These are phyloP conservation scores for Xerocomellus chrysenteron DNA, from an alignment of 768 basidiomycete species.

Conservation along the genomic window DNA sequence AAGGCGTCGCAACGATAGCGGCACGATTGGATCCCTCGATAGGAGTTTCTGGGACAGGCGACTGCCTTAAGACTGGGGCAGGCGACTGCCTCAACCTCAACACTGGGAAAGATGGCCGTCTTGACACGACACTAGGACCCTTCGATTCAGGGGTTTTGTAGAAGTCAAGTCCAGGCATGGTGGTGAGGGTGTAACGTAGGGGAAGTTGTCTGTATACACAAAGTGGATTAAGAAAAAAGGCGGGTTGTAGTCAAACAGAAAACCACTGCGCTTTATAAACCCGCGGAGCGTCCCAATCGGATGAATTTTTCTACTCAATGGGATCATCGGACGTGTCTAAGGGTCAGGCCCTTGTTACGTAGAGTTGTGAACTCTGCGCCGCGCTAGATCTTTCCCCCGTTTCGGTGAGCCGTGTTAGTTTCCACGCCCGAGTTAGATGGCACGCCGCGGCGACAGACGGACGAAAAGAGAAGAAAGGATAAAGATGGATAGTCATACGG, in stretches of 20 bases:
- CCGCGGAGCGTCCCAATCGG: constrained; percentile 7
- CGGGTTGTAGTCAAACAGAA: not conserved
- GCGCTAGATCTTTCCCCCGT: constrained; percentile 8
- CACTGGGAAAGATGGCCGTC: no score
- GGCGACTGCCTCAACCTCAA: no score
- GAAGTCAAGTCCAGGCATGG: constrained; percentile 36
- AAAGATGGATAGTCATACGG: constrained; percentile 13
- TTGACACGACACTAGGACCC: not conserved
- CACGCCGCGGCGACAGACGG: constrained; percentile 26
- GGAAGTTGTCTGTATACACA: constrained; percentile 22
- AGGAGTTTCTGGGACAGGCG: constrained; percentile 3
- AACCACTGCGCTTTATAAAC: constrained; percentile 22
- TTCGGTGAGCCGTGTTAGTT: constrained; percentile 5
- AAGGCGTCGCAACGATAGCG: not conserved
- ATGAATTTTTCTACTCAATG: constrained; percentile 11
- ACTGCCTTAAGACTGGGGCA: no score
- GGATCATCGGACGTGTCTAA: constrained; percentile 16
- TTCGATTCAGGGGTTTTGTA: constrained; percentile 21
- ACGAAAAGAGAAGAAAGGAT: constrained; percentile 3
- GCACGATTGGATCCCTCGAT: not conserved
- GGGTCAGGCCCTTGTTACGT: constrained; percentile 28
- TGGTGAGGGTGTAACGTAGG: constrained; percentile 9
- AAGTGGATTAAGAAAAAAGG: constrained; percentile 13
- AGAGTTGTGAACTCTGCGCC: constrained; percentile 8
- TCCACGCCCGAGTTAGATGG: constrained; percentile 9